phyloP scores from a whole-genome alignment of 176 grass and related monocot species.

The Guadua angustifolia region DNA sequence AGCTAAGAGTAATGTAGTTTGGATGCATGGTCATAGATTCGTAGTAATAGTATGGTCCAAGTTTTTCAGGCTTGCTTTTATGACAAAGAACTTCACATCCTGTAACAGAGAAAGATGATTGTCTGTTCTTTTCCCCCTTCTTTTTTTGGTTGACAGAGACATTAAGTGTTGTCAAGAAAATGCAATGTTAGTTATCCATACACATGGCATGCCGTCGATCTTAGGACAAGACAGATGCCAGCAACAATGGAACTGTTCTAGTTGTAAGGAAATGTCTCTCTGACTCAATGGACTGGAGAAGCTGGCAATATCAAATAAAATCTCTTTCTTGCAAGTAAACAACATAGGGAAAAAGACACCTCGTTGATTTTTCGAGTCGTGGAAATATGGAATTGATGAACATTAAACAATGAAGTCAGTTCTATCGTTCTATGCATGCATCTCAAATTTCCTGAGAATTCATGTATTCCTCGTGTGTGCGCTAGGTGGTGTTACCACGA shows the following conservation, averaged over 20 bases:
- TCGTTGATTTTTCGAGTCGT: not conserved
- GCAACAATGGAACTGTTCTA: no score
- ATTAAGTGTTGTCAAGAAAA: not conserved
- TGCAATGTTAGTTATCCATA: not conserved
- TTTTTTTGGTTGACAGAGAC: not conserved
- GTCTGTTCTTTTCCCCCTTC: not conserved
- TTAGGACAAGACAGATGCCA: not conserved
- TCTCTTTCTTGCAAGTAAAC: not conserved
- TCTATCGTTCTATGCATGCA: not conserved
- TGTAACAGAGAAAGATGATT: not conserved
- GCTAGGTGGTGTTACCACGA: conserved; percentile 67
- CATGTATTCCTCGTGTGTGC: not conserved
- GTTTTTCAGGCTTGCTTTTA: not conserved
- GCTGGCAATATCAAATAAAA: not conserved
- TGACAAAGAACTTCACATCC: not conserved
- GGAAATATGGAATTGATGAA: not conserved
- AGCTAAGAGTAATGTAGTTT: not conserved
- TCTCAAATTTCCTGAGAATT: conserved; percentile 8
- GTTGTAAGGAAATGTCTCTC: not conserved
- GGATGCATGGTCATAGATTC: conserved; percentile 1
- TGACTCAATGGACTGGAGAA: not conserved
- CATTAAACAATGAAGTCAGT: not conserved
- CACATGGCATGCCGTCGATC: not conserved
- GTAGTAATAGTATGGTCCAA: not conserved
- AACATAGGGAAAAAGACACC: not conserved